These are phyloP conservation scores for Sugiyamaella boreocaroliniensis DNA, from an alignment of 805 yeast genomes.

Conservation along the genomic window DNA sequence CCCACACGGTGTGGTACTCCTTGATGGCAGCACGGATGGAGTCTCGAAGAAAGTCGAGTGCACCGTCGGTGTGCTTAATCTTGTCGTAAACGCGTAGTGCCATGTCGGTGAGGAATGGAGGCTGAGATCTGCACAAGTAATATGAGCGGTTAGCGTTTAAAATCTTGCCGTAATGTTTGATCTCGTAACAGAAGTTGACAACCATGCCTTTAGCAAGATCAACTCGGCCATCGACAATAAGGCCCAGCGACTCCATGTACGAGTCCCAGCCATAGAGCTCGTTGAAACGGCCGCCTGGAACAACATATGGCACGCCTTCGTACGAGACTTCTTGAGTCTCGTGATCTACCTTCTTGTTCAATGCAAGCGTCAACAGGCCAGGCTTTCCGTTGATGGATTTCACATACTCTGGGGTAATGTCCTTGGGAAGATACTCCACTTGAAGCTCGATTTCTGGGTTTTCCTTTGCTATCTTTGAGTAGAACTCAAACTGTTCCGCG, in stretches of 20 bases:
- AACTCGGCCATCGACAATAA: slow-evolving; percentile 56
- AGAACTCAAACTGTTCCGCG: slow-evolving; percentile 67
- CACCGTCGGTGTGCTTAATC: slow-evolving; percentile 37
- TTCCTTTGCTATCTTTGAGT: slow-evolving; percentile 42
- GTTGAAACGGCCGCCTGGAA: slow-evolving; percentile 96
- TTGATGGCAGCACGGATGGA: slow-evolving; percentile 74
- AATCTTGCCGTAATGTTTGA: slow-evolving; percentile 83
- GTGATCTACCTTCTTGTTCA: slow-evolving; percentile 48
- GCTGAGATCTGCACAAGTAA: slow-evolving; percentile 87
- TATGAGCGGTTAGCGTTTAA: slow-evolving; percentile 91
- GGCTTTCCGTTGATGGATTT: slow-evolving; percentile 73
- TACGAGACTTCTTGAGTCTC: slow-evolving; percentile 38
- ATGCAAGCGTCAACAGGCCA: slow-evolving; percentile 77
- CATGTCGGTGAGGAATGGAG: slow-evolving; percentile 95
- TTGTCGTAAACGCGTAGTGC: slow-evolving; percentile 60
- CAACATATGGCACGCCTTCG: slow-evolving; percentile 77
- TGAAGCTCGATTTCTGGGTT: slow-evolving; percentile 56
- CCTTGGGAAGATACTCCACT: slow-evolving; percentile 69
- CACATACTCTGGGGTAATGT: slow-evolving; percentile 71
- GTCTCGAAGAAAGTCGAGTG: slow-evolving; percentile 51
- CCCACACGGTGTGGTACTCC: slow-evolving; percentile 83
- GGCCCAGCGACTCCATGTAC: slow-evolving; percentile 82
- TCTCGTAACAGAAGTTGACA: slow-evolving; percentile 85
- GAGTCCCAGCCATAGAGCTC: slow-evolving; percentile 99
- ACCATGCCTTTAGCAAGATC: slow-evolving; percentile 85